Conservation (phyloP, 2,329 filamentous ascomycete species). For the Colletotrichum lupini region DNA sequence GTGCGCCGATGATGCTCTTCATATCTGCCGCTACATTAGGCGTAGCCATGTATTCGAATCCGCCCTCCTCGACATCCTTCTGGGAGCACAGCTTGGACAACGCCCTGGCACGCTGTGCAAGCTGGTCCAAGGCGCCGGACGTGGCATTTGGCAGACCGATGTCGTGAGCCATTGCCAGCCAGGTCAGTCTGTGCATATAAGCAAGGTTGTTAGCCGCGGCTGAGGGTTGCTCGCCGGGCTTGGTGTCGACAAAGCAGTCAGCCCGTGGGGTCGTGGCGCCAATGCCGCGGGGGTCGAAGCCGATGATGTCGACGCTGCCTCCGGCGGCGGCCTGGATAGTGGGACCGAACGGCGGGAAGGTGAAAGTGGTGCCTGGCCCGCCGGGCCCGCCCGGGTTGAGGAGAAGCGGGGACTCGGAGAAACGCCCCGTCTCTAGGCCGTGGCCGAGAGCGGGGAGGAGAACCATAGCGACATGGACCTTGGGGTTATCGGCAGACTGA, state of each 20-base stretch:
- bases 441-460: slow-evolving; percentile 46
- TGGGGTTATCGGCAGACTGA: slow-evolving; percentile 43
- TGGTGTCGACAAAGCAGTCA: slow-evolving; percentile 48
- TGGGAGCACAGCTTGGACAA: slow-evolving; percentile 46
- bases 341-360: slow-evolving; percentile 39
- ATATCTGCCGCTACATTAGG: slow-evolving; percentile 38
- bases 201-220: slow-evolving; percentile 41
- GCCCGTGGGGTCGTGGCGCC: slow-evolving; percentile 51
- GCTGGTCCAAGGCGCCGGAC: slow-evolving; percentile 43
- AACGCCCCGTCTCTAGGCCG: slow-evolving; percentile 42
- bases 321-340: slow-evolving; percentile 51
- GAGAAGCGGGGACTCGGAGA: slow-evolving; percentile 52
- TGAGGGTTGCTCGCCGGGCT: not conserved
- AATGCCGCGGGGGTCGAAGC: slow-evolving; percentile 60
- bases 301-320: slow-evolving; percentile 54
- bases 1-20: slow-evolving; percentile 35
- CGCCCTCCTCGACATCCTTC: slow-evolving; percentile 39
- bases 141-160: slow-evolving; percentile 50
- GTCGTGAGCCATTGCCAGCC: slow-evolving; percentile 43
- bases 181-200: slow-evolving; percentile 47
- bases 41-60: slow-evolving; percentile 35
- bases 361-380: slow-evolving; percentile 50
- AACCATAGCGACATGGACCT: slow-evolving; percentile 52
- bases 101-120: slow-evolving; percentile 43
- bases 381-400: slow-evolving; percentile 61